Conservation (phyloP, 257 asterid species). For the Cynanchum wilfordii region DNA sequence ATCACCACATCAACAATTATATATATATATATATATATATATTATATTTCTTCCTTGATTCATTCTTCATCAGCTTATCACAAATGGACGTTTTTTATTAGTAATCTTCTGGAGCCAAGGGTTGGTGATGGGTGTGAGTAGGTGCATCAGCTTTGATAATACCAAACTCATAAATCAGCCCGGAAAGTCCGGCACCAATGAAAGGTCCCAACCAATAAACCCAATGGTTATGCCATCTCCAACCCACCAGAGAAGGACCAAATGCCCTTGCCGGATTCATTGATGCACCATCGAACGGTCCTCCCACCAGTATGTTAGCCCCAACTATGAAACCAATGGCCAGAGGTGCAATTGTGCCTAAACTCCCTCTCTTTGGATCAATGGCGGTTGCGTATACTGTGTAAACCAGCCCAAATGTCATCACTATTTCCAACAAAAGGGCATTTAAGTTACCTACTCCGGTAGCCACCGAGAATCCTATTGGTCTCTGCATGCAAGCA, state of each 20-base stretch:
- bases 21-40: too few relatives aligned
- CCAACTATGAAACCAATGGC: conserved; percentile 89
- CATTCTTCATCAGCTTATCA: too few relatives aligned
- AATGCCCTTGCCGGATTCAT: conserved; percentile 96
- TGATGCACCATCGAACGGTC: conserved; percentile 82
- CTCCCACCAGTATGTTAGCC: conserved; percentile 80
- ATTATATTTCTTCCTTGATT: too few relatives aligned
- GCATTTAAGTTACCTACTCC: conserved; percentile 69
- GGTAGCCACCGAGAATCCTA: conserved; percentile 59
- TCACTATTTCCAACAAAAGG: conserved; percentile 65
- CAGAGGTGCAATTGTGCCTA: conserved; percentile 76
- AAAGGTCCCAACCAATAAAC: conserved; percentile 96
- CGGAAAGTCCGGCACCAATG: conserved; percentile 68
- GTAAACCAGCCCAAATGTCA: conserved; percentile 77
- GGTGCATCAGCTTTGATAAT: conserved; percentile 44
- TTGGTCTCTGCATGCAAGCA: conserved; percentile 56
- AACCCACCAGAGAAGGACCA: conserved; percentile 88
- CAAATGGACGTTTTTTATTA: conserved; percentile 20
- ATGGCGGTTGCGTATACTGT: conserved; percentile 75
- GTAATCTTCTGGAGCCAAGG: conserved; percentile 90
- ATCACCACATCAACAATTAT: too few relatives aligned
- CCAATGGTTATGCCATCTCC: conserved; percentile 96
- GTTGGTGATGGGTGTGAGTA: conserved; percentile 66
- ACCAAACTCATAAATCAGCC: conserved; percentile 68
- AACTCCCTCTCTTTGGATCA: conserved; percentile 72